Conservation (phyloP, 2,329 filamentous ascomycete genomes). For the Venturia carpophila region DNA sequence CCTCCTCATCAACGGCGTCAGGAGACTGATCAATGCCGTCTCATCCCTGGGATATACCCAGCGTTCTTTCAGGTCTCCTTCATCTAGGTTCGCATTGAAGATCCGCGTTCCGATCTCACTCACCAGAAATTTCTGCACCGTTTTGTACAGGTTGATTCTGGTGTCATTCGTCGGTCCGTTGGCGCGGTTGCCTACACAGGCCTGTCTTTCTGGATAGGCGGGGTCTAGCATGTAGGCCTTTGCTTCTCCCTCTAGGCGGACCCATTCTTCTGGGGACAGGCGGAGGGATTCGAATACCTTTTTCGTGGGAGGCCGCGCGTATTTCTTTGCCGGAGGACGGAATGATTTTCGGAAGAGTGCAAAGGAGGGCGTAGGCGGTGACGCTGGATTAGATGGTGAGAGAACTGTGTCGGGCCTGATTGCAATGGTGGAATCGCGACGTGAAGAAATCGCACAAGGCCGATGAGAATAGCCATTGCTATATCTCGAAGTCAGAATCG, state of each 20-base stretch:
- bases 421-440: neutral
- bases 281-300: conserved; percentile 50
- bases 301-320: conserved; percentile 51
- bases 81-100: conserved; percentile 33
- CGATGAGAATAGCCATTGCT: neutral
- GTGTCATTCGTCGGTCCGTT: conserved; percentile 50
- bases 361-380: conserved; percentile 35
- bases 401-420: neutral
- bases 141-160: conserved; percentile 49
- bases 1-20: conserved; percentile 49
- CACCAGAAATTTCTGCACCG: conserved; percentile 47
- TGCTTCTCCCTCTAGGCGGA: conserved; percentile 48
- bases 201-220: conserved; percentile 46
- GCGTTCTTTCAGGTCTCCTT: conserved; percentile 25
- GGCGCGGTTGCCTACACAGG: conserved; percentile 50
- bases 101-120: conserved; percentile 44
- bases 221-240: conserved; percentile 51
- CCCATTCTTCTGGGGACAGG: conserved; percentile 48
- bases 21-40: conserved; percentile 48
- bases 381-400: neutral
- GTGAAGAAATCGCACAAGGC: neutral
- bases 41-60: conserved; percentile 48
- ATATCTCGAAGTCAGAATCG: neutral
- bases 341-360: conserved; percentile 43
- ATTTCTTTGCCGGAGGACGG: conserved; percentile 43